Evolutionary conservation across 306 rosid species (phyloP).

Genomic region (Hippophae rhamnoides): DNA sequence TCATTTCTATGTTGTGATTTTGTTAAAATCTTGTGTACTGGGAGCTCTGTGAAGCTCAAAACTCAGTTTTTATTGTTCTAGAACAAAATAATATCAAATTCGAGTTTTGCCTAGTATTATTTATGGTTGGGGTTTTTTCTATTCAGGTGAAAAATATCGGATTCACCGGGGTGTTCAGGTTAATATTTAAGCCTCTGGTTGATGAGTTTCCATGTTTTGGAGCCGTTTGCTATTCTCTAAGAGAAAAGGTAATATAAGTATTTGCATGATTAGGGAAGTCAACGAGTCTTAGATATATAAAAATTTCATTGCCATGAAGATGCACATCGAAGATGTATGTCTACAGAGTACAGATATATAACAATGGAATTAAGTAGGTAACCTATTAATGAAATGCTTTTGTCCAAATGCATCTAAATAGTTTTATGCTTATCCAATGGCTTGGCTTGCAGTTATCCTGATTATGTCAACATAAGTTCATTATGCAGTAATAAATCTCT

Average conservation of each 20-base stretch:
- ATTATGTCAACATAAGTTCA: no score
- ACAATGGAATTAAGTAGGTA: no score
- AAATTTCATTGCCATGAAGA: background rate
- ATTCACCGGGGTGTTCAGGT: conserved; percentile 89
- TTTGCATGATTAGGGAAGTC: no score
- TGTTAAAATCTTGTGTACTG: background rate
- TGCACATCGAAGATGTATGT: no score
- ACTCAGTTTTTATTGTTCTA: background rate
- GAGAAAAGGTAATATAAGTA: conserved; percentile 52
- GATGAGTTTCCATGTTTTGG: conserved; percentile 94
- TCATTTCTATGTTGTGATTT: background rate
- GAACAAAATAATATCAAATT: background rate
- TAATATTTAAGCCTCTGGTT: conserved; percentile 88
- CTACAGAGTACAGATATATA: no score
- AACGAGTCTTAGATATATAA: no score
- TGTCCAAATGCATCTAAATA: no score
- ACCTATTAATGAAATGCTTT: no score
- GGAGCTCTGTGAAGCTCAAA: background rate
- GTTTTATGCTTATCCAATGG: no score
- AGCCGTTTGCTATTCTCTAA: conserved; percentile 82
- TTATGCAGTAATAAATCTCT: no score
- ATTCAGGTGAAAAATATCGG: conserved; percentile 83
- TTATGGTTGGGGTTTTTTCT: conserved; percentile 21
- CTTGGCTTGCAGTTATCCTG: no score
- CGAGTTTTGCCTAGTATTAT: background rate